phyloP scores from a whole-genome alignment of 225 moss, liverwort and hornwort species.

The Asterella californica region DNA sequence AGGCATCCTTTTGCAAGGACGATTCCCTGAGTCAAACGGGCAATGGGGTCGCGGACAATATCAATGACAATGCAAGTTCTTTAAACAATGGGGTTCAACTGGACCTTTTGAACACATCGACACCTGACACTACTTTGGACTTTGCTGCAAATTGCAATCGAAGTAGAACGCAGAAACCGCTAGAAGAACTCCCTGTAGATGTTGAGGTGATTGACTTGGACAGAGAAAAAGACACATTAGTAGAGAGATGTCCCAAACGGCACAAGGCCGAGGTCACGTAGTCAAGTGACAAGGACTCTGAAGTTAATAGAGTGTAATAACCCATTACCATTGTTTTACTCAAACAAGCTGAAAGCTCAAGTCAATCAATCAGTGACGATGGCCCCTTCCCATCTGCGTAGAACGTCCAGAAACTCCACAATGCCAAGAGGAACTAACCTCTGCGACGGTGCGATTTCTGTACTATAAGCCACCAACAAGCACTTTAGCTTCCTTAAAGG shows the following conservation, averaged over 20 bases:
- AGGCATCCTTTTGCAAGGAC: conserved; percentile 31
- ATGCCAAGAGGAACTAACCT: too few species aligned
- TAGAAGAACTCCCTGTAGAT: conserved; percentile 2
- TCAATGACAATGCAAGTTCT: conserved; percentile 21
- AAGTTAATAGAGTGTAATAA: neutral
- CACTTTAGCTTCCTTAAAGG: too few species aligned
- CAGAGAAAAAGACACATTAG: conserved; percentile 19
- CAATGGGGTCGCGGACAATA: conserved; percentile 13
- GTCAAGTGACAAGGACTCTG: neutral
- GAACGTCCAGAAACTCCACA: too few species aligned
- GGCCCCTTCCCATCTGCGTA: too few species aligned
- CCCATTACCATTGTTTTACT: neutral
- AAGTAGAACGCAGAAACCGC: neutral
- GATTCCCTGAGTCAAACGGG: conserved; percentile 22
- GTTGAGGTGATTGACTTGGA: conserved; percentile 23
- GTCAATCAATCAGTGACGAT: too few species aligned
- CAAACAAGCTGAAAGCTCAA: too few species aligned
- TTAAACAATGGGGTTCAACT: conserved; percentile 27
- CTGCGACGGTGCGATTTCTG: too few species aligned
- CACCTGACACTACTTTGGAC: conserved; percentile 15
- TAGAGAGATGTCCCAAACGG: conserved; percentile 56
- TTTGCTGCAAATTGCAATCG: conserved; percentile 15
- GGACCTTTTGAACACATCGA: conserved; percentile 1
- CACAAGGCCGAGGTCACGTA: conserved; percentile 39
- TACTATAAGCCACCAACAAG: too few species aligned